Base-by-base conservation (phyloP, 1,139 yeast species). In the Yamadazyma atmosphaerica region DNA sequence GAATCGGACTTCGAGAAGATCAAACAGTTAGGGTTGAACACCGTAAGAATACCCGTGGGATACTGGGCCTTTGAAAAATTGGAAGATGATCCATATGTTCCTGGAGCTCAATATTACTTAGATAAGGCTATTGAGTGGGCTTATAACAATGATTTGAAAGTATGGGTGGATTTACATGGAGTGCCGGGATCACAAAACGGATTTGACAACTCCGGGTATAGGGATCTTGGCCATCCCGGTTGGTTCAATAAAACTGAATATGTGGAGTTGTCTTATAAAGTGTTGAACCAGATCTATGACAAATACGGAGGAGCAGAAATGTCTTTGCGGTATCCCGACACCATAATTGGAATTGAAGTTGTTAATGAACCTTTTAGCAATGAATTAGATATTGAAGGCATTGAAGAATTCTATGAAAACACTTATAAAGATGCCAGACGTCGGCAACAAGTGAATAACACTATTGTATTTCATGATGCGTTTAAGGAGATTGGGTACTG, bases 101-200 rank as follows among this genome's bases (percentile, higher is more conserved):
- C 79, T 55, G 97, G 97, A 21, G 96, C 89, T 61, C 80, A 74
- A 40, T 59, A 63, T 12, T 87, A 86, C 59, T 68, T 90, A 43
- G 90, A 86, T 52, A 68, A 72, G 50, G 95, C 96, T 4, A 67
- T 90, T 38, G 74, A 62, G 16, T 90, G 97, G 97, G 81, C 87
- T 35, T 61, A 77, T 36, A 64, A 71, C 19, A 54, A 81, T 51
- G 77, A 74, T 35, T 61, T 90, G 50, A 82, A 85, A 58, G 95
- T 80, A 16, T 88, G 96, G 96, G 73, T 90, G 37, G 98, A 90
- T 61, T 66, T 90, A 52, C 98, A 90, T 60, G 98, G 98, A 41
- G 92, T 87, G 17, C 95, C 97, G 32, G 98, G 97, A 12, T 86
- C 96, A 10, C 98, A 90, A 64, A 90, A 90, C 59, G 97, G 98